A percentile compares a stretch with the other conserved stretches of the same genome.
phyloP scores from a whole-genome alignment of 305 asterid species.

The Withania somnifera region DNA sequence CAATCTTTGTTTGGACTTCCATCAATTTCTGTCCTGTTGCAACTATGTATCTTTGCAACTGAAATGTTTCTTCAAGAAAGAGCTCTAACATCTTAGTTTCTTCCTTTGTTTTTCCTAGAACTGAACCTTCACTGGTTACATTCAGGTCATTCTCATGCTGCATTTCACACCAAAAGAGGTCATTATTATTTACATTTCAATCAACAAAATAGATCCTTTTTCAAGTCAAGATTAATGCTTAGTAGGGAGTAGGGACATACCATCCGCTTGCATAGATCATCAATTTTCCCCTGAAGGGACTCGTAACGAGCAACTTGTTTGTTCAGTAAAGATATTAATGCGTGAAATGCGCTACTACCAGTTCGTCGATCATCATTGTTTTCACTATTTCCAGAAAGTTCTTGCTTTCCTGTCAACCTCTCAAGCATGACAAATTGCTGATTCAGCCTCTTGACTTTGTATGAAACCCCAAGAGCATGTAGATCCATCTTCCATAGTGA shows the following conservation, averaged over 20 bases:
- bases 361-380: constrained; percentile 14
- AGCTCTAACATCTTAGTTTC: constrained; percentile 64
- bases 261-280: constrained; percentile 78
- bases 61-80: constrained; percentile 87
- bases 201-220: background rate
- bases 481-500: constrained; percentile 66
- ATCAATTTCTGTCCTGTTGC: constrained; percentile 82
- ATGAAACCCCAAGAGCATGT: constrained; percentile 83
- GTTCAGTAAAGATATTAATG: constrained; percentile 47
- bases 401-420: constrained; percentile 67
- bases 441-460: constrained; percentile 88
- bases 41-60: constrained; percentile 81
- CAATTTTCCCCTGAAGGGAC: constrained; percentile 70
- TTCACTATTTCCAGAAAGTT: constrained; percentile 32
- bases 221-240: background rate
- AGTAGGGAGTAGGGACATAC: constrained; percentile 25
- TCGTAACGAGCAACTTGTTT: constrained; percentile 74
- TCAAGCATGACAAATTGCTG: constrained; percentile 83
- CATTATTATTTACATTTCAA: background rate
- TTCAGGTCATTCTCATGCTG: constrained; percentile 57
- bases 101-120: constrained; percentile 44
- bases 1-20: constrained; percentile 64
- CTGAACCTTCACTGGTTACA: constrained; percentile 28
- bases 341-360: constrained; percentile 27
- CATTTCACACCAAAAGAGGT: constrained; percentile 3